Evolutionary conservation across 495 filamentous ascomycete genomes (phyloP).

Genomic region (Neurospora tetrasperma): DNA sequence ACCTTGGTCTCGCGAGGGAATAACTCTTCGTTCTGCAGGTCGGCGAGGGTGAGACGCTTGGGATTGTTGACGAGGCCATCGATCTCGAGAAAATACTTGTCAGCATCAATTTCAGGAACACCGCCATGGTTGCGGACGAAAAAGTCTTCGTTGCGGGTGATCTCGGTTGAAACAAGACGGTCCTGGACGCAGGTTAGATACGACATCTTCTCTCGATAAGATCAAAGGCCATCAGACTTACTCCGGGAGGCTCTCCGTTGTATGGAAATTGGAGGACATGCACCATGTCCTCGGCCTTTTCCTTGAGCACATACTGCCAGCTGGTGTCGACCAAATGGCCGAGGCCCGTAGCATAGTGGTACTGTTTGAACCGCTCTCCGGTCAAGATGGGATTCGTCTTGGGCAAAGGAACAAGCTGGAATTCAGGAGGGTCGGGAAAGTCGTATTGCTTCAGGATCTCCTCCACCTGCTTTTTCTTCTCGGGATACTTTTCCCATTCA

Average conservation of each 20-base stretch:
- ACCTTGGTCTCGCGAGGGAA: conserved; percentile 47
- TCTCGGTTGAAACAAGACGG: conserved; percentile 21
- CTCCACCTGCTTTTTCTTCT: conserved; percentile 49
- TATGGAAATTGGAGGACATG: conserved; percentile 63
- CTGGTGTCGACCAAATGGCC: conserved; percentile 39
- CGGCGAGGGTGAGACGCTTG: conserved; percentile 41
- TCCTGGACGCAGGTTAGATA: conserved; percentile 4
- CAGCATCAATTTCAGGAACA: conserved; percentile 49
- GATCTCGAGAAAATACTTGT: conserved; percentile 40
- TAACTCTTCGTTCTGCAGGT: conserved; percentile 43
- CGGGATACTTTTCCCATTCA: conserved; percentile 61
- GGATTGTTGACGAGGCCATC: conserved; percentile 49
- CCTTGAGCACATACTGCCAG: conserved; percentile 47
- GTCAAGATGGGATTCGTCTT: conserved; percentile 50
- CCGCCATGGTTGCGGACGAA: conserved; percentile 60
- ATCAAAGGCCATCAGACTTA: neutral
- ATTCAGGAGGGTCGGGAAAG: conserved; percentile 49
- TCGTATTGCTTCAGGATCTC: conserved; percentile 45
- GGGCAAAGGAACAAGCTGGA: conserved; percentile 48
- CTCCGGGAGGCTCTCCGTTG: conserved; percentile 52
- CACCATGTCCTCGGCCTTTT: conserved; percentile 56
- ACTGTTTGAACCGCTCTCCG: conserved; percentile 55
- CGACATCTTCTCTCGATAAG: neutral
- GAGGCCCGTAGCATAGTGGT: conserved; percentile 51
- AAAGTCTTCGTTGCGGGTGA: conserved; percentile 50